A percentile compares a stretch with the other conserved stretches of the same genome.
Evolutionary conservation across 2,329 filamentous ascomycete genomes (phyloP).

Genomic region (Aureobasidium uvarum): DNA sequence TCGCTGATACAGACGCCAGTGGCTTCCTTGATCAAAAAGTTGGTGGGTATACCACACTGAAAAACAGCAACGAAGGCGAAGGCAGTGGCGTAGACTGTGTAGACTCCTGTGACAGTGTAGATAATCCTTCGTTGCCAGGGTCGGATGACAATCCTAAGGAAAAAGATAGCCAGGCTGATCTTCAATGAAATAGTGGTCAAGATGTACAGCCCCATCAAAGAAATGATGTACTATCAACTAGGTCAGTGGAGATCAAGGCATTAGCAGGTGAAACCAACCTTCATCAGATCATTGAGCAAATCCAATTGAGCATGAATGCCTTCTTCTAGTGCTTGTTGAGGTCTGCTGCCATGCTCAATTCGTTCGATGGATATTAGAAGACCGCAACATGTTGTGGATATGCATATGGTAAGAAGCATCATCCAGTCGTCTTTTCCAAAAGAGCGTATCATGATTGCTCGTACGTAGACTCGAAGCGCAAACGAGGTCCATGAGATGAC

Average conservation of each 20-base stretch:
- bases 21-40: constrained; percentile 17
- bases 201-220: constrained; percentile 43
- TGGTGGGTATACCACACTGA: constrained; percentile 22
- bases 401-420: constrained; percentile 8
- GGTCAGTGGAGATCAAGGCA: constrained; percentile 24
- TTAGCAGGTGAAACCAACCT: background rate
- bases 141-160: constrained; percentile 44
- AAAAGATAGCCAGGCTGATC: constrained; percentile 48
- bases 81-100: constrained; percentile 40
- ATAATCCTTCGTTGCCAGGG: constrained; percentile 40
- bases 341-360: background rate
- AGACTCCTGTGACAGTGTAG: constrained; percentile 31
- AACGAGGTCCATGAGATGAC: constrained; percentile 24
- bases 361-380: constrained; percentile 1
- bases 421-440: constrained; percentile 20
- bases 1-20: background rate
- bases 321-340: background rate
- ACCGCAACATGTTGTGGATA: constrained; percentile 1
- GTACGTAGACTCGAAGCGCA: constrained; percentile 26
- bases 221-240: constrained; percentile 36
- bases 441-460: constrained; percentile 18
- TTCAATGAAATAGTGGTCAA: constrained; percentile 45
- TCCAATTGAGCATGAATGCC: background rate
- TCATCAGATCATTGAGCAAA: constrained; percentile 11
- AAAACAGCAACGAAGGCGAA: constrained; percentile 34